phyloP scores from a whole-genome alignment of 2,329 filamentous ascomycete genomes.

The Emergomyces pasteurianus region DNA sequence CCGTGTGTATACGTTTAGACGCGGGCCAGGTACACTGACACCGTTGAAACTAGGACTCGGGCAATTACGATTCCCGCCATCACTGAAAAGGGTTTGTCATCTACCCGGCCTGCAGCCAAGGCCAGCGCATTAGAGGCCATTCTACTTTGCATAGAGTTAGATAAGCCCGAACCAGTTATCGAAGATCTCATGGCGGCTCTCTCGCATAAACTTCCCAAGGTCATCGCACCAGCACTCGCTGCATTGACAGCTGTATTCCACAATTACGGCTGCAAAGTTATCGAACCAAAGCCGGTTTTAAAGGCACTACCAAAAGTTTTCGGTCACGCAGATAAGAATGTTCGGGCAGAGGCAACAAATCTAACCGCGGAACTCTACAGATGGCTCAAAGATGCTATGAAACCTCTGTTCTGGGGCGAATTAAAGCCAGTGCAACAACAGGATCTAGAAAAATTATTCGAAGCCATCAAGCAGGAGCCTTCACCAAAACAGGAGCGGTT shows the following conservation, averaged over 20 bases:
- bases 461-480: constrained; percentile 79
- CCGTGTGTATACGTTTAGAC: background rate
- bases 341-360: constrained; percentile 84
- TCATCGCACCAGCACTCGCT: constrained; percentile 62
- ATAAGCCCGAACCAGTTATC: constrained; percentile 71
- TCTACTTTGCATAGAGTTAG: constrained; percentile 79
- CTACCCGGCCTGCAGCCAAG: constrained; percentile 80
- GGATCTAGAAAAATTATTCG: constrained; percentile 87
- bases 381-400: constrained; percentile 96
- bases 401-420: constrained; percentile 93
- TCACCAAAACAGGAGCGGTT: constrained; percentile 82
- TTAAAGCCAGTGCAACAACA: constrained; percentile 90
- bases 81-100: constrained; percentile 81
- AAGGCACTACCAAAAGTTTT: constrained; percentile 85
- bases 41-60: constrained; percentile 48
- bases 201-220: constrained; percentile 81
- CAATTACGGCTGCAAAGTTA: constrained; percentile 86
- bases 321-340: constrained; percentile 94
- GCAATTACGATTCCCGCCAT: constrained; percentile 63
- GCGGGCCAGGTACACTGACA: background rate
- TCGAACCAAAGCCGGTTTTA: constrained; percentile 83
- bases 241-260: constrained; percentile 78
- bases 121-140: constrained; percentile 75
- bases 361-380: constrained; percentile 89
- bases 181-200: constrained; percentile 79